Conservation (phyloP, 1,284 basidiomycete species). For the Melampsora americana region DNA sequence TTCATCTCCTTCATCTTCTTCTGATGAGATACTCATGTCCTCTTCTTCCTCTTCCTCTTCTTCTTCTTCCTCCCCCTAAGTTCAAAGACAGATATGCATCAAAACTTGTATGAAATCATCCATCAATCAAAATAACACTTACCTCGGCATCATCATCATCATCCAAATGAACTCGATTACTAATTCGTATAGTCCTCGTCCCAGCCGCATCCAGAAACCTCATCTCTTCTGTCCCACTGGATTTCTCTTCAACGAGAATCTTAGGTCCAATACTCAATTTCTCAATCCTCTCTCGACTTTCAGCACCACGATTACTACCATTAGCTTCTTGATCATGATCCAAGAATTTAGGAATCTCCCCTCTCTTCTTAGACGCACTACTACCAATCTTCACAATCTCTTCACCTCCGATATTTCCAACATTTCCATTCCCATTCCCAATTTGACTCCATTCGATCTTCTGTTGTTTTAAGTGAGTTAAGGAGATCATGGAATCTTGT, state of each 20-base stretch:
- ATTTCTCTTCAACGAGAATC: no score
- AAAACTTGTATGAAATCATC: not conserved
- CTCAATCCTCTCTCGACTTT: not conserved
- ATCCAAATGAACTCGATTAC: no score
- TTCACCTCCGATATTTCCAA: no score
- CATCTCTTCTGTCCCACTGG: no score
- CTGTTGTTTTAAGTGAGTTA: conserved; percentile 30
- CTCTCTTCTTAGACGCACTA: not conserved
- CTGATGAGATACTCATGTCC: conserved; percentile 13
- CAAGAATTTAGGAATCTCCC: not conserved
- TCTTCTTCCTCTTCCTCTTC: conserved; percentile 25
- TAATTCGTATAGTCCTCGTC: no score
- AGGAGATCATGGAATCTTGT: conserved; percentile 24
- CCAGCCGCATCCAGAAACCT: no score
- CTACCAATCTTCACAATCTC: not conserved
- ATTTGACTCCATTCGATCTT: conserved; percentile 24
- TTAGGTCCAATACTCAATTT: no score
- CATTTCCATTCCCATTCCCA: not conserved
- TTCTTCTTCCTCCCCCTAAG: conserved; percentile 6
- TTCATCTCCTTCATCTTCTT: not conserved
- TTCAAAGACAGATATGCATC: conserved; percentile 5
- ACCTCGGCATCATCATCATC: no score
- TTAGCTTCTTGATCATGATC: not conserved
- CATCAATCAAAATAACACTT: no score
- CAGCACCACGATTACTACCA: not conserved